Conservation (phyloP, 306 rosid species). For the Cucurbita maxima region DNA sequence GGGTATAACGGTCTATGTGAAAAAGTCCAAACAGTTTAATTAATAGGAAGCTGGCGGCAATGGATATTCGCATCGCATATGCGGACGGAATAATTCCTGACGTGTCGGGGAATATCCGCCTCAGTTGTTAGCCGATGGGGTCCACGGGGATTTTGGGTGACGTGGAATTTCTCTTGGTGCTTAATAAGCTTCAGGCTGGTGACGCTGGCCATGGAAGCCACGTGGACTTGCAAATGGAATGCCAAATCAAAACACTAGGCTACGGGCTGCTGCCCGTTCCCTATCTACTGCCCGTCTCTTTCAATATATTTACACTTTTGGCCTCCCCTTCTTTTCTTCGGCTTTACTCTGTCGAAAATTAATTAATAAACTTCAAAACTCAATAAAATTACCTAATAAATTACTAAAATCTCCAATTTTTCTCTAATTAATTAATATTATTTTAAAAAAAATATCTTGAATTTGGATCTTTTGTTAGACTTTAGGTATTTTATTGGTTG, state of each 20-base stretch:
- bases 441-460: not conserved
- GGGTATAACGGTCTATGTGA: not conserved
- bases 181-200: not conserved
- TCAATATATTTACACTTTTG: not conserved
- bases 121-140: not conserved
- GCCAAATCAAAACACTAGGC: not conserved
- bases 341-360: not conserved
- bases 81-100: constrained; percentile 31
- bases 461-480: not conserved
- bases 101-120: constrained; percentile 22
- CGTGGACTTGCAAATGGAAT: not conserved
- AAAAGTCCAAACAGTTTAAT: not conserved
- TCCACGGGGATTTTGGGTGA: not conserved
- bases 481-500: not conserved
- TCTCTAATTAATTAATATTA: too few species aligned
- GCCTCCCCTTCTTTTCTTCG: not conserved
- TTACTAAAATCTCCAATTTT: too few species aligned
- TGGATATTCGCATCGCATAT: constrained; percentile 71
- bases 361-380: not conserved
- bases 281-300: not conserved
- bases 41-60: not conserved
- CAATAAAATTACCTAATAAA: not conserved
- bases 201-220: not conserved
- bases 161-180: not conserved
- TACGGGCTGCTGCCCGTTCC: constrained; percentile 8